Evolutionary conservation across 1,284 basidiomycete genomes (phyloP).

Genomic region (Ceratobasidium sp.): DNA sequence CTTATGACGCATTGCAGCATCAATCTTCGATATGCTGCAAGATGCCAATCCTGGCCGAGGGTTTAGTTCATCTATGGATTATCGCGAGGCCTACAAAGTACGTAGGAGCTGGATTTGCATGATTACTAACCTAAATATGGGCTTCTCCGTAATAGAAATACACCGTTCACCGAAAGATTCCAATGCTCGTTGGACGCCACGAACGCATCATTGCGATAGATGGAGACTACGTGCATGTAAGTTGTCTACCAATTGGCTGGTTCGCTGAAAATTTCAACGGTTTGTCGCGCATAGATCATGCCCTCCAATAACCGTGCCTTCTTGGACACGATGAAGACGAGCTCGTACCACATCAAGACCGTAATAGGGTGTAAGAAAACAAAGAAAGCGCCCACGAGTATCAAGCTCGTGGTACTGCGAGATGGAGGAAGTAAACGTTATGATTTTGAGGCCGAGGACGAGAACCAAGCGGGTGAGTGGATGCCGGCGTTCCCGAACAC

Average conservation of each 20-base stretch:
- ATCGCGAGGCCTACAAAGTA: conserved; percentile 75
- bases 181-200: conserved; percentile 88
- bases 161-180: conserved; percentile 92
- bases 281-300: conserved; percentile 70
- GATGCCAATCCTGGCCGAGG: conserved; percentile 47
- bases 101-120: conserved; percentile 38
- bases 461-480: conserved; percentile 75
- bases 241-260: conserved; percentile 44
- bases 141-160: conserved; percentile 67
- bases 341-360: conserved; percentile 90
- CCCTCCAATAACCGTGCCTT: conserved; percentile 82
- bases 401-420: conserved; percentile 82
- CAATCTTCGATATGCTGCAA: conserved; percentile 86
- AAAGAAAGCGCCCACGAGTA: conserved; percentile 77
- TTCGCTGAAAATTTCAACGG: conserved; percentile 43
- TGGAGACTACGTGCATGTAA: conserved; percentile 90
- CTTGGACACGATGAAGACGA: conserved; percentile 87
- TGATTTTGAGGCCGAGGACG: conserved; percentile 95
- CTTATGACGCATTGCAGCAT: conserved; percentile 60
- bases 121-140: not conserved
- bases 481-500: conserved; percentile 39
- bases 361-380: conserved; percentile 86
- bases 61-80: conserved; percentile 33
- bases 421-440: conserved; percentile 87
- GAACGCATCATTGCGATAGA: conserved; percentile 94